Conservation (phyloP, 2,329 filamentous ascomycete species). For the Colletotrichum incanum region DNA sequence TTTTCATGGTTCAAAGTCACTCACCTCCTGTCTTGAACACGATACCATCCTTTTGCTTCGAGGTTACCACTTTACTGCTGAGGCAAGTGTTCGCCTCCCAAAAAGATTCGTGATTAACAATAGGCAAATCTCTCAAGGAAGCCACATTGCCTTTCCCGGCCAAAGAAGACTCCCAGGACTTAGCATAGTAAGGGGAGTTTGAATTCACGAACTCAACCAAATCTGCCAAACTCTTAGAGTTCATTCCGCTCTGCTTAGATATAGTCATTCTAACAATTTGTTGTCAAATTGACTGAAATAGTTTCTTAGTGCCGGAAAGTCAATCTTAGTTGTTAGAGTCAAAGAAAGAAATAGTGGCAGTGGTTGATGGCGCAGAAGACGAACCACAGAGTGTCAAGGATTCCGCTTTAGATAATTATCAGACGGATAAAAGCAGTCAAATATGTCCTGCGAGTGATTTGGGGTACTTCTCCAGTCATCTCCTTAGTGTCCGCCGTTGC, state of each 20-base stretch:
- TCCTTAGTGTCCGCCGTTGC: not conserved
- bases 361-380: too few relatives aligned
- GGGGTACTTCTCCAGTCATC: not conserved
- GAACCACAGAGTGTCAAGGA: not conserved
- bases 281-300: too few relatives aligned
- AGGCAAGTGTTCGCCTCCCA: constrained; percentile 37
- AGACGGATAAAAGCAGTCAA: not conserved
- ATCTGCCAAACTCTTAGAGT: constrained; percentile 6
- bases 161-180: constrained; percentile 8
- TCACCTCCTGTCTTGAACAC: constrained; percentile 37
- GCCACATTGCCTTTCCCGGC: not conserved
- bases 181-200: constrained; percentile 33
- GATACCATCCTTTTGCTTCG: constrained; percentile 35
- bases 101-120: constrained; percentile 30
- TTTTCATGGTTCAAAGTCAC: not conserved
- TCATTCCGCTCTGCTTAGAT: not conserved
- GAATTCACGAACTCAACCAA: constrained; percentile 27
- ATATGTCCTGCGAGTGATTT: not conserved
- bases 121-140: constrained; percentile 12
- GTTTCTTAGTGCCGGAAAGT: not conserved
- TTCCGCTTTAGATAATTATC: not conserved
- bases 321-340: not conserved
- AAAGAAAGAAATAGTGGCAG: not conserved
- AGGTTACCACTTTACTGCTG: constrained; percentile 32
- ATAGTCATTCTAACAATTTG: constrained; percentile 32